These are phyloP conservation scores for Daldinia loculata DNA, from an alignment of 495 filamentous ascomycete genomes.

Conservation along the genomic window DNA sequence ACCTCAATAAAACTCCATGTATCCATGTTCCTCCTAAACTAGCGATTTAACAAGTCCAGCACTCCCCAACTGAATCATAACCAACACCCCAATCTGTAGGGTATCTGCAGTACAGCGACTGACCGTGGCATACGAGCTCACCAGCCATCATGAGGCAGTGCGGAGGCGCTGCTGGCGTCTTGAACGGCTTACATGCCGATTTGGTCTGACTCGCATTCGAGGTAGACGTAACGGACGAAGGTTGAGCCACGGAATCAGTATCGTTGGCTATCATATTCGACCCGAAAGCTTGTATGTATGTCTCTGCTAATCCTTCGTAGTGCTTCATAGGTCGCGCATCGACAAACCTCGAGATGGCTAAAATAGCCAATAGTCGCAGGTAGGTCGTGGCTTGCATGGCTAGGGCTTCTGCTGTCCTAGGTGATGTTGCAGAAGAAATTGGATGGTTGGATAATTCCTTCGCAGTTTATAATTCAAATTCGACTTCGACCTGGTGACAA, in stretches of 20 bases:
- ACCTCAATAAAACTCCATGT: not conserved
- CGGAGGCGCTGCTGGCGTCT: conserved; percentile 21
- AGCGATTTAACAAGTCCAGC: conserved; percentile 29
- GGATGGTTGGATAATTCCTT: not conserved
- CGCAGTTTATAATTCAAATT: not conserved
- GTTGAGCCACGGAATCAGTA: not conserved
- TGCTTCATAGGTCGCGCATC: conserved; percentile 2
- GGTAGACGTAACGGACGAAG: not conserved
- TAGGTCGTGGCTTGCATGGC: conserved; percentile 5
- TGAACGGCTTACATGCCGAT: conserved; percentile 25
- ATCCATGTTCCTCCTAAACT: not conserved
- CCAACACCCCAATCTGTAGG: conserved; percentile 31
- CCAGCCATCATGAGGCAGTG: conserved; percentile 25
- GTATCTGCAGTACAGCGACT: conserved; percentile 27
- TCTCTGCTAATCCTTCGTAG: conserved; percentile 19
- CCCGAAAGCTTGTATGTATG: conserved; percentile 19
- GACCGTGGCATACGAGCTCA: conserved; percentile 24
- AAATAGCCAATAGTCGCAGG: not conserved
- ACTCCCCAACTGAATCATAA: conserved; percentile 30
- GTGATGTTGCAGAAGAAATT: not conserved
- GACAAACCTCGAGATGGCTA: conserved; percentile 1
- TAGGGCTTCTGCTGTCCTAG: not conserved
- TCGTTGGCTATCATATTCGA: conserved; percentile 28
- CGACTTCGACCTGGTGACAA: not conserved
- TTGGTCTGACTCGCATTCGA: not conserved